Conservation (phyloP, 2,329 filamentous ascomycete species). For the Alternaria infectoria region DNA sequence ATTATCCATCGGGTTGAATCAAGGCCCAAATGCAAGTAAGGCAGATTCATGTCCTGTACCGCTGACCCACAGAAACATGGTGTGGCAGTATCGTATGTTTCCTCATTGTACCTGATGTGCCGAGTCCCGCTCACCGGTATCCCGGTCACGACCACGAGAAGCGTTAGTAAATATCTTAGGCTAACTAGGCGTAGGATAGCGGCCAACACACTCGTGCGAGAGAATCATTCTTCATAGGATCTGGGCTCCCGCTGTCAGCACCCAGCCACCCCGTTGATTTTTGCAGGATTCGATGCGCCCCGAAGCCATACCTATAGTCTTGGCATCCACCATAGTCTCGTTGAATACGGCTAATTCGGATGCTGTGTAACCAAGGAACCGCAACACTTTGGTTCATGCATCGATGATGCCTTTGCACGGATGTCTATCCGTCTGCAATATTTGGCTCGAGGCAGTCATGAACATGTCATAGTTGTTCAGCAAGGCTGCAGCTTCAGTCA, state of each 20-base stretch:
- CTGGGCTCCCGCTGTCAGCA: not conserved
- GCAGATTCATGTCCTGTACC: not conserved
- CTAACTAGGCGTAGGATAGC: slow-evolving; percentile 6
- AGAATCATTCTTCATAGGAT: not conserved
- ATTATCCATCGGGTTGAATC: not conserved
- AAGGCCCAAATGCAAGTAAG: slow-evolving; percentile 2
- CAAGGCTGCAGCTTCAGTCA: not conserved
- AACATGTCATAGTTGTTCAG: not conserved
- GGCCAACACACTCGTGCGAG: not conserved
- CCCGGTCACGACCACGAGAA: slow-evolving; percentile 3
- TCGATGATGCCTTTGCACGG: not conserved
- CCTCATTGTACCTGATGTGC: slow-evolving; percentile 11
- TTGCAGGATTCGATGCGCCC: not conserved
- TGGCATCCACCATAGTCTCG: not conserved
- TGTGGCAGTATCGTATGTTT: not conserved
- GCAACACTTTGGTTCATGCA: not conserved
- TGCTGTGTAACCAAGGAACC: not conserved
- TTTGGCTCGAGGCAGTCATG: not conserved
- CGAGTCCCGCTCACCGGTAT: slow-evolving; percentile 13
- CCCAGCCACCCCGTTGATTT: slow-evolving; percentile 4
- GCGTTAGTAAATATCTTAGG: not conserved
- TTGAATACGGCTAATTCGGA: not conserved
- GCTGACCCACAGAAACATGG: not conserved
- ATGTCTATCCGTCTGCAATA: not conserved
- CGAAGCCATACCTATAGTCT: not conserved